Evolutionary conservation across 148 eudicot genomes (phyloP), one percentile per base, ranked within the genome.

Genomic region (Drosera capensis): DNA sequence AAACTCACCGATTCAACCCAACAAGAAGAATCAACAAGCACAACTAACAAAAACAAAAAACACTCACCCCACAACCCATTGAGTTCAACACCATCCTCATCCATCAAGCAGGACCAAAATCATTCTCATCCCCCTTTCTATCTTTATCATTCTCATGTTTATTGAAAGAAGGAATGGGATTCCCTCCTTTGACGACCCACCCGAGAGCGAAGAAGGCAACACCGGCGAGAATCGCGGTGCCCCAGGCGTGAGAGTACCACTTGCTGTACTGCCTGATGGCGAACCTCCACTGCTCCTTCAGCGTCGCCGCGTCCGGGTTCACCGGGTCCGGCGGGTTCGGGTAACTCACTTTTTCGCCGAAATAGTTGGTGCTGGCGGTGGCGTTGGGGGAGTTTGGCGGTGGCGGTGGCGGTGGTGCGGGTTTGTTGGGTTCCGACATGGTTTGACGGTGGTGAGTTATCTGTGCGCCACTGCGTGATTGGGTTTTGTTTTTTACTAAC

Each of bases 171-270:
- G 83, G 83, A 9, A 90, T 45, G 19, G 99, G 99, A 53, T 90
- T 90, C 14, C 68, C 64, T 46, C 99, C 99, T 43, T 90, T 90
- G 34, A 84, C 72, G 52, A 81, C 21, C 99, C 99, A 90, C 48
- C 99, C 99, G 13, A 90, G 80, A 25, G 99, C 99, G 54, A 80
- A 90, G 55, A 85, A 85, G 7, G 95, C 78, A 8, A 68, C 63
- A 3, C 99, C 99, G 5, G 99, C 99, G 20, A 90, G 73, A 45
- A 90, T 90, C 45, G 99, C 99, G 15, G 95, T 73, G 6, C 99
- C 99, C 99, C 99, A 90, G 13, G 99, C 99, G 23, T 81, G 87
- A 13, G 99, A 80, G 55, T 90, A 90, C 99, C 99, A 90, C 49
- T 52, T 66, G 46, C 90, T 77, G 73, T 82, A 87, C 62, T 82